phyloP scores from a whole-genome alignment of 208 protist species.

The Acanthamoeba polyphaga region DNA sequence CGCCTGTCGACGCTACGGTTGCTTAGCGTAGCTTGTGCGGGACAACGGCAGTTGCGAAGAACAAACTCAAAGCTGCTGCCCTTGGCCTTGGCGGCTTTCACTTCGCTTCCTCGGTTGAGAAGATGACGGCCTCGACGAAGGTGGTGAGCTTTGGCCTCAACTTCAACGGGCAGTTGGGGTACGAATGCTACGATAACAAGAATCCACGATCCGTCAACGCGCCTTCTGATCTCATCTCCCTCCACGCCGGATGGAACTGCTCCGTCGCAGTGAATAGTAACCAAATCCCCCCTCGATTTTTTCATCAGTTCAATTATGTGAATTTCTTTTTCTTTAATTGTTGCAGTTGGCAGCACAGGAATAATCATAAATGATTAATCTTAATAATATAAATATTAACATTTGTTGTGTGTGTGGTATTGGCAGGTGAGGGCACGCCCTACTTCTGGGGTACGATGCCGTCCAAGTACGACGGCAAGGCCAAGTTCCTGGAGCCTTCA shows the following conservation, averaged over 20 bases:
- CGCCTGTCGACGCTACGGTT: too few relatives aligned
- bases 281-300: not conserved
- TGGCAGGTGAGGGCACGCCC: not conserved
- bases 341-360: not conserved
- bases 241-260: constrained; percentile 34
- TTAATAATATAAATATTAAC: not conserved
- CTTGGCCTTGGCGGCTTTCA: too few relatives aligned
- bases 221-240: not conserved
- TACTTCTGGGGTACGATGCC: constrained; percentile 60
- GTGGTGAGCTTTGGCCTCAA: constrained; percentile 40
- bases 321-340: not conserved
- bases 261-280: constrained; percentile 1
- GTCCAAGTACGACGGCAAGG: constrained; percentile 26
- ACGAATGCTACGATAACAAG: constrained; percentile 45
- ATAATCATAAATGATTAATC: too few relatives aligned
- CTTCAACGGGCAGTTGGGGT: constrained; percentile 55
- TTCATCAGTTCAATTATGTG: not conserved
- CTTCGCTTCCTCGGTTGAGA: not conserved
- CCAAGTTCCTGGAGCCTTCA: constrained; percentile 23
- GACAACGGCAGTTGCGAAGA: too few relatives aligned
- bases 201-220: not conserved
- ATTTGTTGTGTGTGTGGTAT: too few relatives aligned
- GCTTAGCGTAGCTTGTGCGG: too few relatives aligned
- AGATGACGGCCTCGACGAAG: constrained; percentile 6
- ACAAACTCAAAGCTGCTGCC: too few relatives aligned